A percentile compares a stretch with the other conserved stretches of the same genome.
phyloP scores from a whole-genome alignment of 257 asterid species.

The Ilex asprella region DNA sequence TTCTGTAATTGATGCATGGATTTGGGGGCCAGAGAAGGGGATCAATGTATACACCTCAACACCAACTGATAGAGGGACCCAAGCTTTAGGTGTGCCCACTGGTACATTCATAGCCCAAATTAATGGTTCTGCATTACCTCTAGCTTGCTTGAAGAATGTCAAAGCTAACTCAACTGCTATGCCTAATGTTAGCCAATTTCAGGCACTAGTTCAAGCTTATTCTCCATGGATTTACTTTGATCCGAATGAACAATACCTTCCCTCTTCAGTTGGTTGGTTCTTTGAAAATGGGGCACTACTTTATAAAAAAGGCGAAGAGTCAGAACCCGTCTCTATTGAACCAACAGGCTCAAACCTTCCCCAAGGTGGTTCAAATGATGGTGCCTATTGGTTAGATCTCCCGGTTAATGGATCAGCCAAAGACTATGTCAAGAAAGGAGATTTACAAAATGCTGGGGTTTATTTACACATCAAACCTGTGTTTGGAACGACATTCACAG shows the following conservation, averaged over 20 bases:
- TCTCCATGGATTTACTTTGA: constrained; percentile 29
- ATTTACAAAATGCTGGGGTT: constrained; percentile 15
- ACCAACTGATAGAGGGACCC: constrained; percentile 19
- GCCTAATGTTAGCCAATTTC: constrained; percentile 28
- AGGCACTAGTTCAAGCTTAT: constrained; percentile 23
- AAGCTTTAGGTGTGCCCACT: constrained; percentile 14
- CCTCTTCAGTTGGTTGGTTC: constrained; percentile 33
- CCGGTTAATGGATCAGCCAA: constrained; percentile 14
- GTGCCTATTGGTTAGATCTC: constrained; percentile 28
- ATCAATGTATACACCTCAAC: constrained; percentile 18
- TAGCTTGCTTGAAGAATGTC: constrained; percentile 26
- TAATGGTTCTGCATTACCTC: background rate
- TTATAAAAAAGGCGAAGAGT: constrained; percentile 17
- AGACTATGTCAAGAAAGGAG: constrained; percentile 26
- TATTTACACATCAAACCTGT: constrained; percentile 31
- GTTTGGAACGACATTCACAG: constrained; percentile 27
- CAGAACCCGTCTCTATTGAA: constrained; percentile 10
- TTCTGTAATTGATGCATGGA: constrained; percentile 17
- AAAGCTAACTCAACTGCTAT: constrained; percentile 8
- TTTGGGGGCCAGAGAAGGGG: constrained; percentile 16
- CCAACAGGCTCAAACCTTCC: constrained; percentile 29
- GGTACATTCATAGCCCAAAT: constrained; percentile 11
- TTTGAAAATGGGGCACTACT: constrained; percentile 25
- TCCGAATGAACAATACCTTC: constrained; percentile 22
- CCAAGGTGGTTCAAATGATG: constrained; percentile 24